Percentiles rank a stretch among this genome's conserved stretches.
Conservation (phyloP, 345 rosid genomes). For the Barbarea vulgaris region DNA sequence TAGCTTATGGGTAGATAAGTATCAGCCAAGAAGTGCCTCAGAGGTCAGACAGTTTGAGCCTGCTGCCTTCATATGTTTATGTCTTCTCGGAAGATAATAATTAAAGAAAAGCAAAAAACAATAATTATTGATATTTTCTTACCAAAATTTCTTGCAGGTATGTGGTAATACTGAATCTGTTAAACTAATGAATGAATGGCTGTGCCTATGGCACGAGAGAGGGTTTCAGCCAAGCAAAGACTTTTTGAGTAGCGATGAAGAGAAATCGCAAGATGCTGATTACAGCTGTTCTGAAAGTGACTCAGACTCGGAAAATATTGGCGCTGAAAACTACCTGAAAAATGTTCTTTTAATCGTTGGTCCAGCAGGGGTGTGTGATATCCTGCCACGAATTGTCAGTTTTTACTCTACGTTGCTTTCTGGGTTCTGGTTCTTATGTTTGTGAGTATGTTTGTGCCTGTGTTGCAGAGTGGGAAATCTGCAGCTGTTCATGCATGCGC, state of each 20-base stretch:
- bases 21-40: constrained; percentile 66
- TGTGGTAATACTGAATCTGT: constrained; percentile 90
- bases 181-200: constrained; percentile 77
- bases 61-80: constrained; percentile 25
- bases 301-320: constrained; percentile 63
- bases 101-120: constrained; percentile 6
- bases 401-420: constrained; percentile 2
- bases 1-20: constrained; percentile 80
- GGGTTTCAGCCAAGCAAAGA: constrained; percentile 48
- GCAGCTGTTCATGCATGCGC: constrained; percentile 95
- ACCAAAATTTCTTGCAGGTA: constrained; percentile 52
- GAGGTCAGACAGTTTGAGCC: constrained; percentile 60
- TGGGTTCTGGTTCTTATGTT: constrained; percentile 22
- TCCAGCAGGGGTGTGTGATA: constrained; percentile 63
- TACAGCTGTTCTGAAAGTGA: constrained; percentile 47
- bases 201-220: constrained; percentile 64
- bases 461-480: constrained; percentile 93
- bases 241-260: constrained; percentile 39
- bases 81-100: constrained; percentile 3
- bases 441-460: constrained; percentile 16
- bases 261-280: constrained; percentile 49
- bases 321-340: constrained; percentile 54
- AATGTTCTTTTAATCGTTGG: constrained; percentile 88
- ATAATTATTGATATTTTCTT: not conserved
- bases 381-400: constrained; percentile 24